phyloP scores from a whole-genome alignment of 225 moss, liverwort and hornwort species.

The Thuidium tamariscinum region DNA sequence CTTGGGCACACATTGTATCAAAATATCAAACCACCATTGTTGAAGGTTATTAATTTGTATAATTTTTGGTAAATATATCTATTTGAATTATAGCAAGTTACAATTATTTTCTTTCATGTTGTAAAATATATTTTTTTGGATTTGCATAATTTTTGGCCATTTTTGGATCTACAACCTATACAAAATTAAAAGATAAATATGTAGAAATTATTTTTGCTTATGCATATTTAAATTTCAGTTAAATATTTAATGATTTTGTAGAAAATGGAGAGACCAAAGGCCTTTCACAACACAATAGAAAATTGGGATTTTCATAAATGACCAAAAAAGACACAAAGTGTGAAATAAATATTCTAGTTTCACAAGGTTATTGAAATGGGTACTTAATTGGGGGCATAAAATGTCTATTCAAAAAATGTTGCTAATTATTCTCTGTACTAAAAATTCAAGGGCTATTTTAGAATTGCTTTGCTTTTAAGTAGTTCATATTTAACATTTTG shows the following conservation, averaged over 20 bases:
- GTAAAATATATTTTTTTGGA: too few species aligned
- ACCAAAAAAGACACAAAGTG: fast-evolving
- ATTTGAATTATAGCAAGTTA: too few species aligned
- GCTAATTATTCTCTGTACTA: neutral
- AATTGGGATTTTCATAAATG: neutral
- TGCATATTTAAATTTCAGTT: neutral
- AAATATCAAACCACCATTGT: neutral
- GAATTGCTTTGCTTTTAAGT: too few species aligned
- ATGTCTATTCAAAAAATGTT: neutral
- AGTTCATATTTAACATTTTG: too few species aligned
- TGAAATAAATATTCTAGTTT: neutral
- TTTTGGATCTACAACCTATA: fast-evolving
- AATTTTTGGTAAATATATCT: too few species aligned
- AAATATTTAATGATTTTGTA: neutral
- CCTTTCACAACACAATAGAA: neutral
- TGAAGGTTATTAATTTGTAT: too few species aligned
- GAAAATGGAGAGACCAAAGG: neutral
- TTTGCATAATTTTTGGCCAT: neutral
- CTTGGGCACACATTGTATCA: too few species aligned
- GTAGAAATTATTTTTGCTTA: neutral
- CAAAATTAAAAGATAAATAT: neutral
- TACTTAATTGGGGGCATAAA: neutral
- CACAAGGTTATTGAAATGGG: too few species aligned
- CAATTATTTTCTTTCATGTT: too few species aligned
- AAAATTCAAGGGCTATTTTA: neutral